Evolutionary conservation across 495 filamentous ascomycete genomes (phyloP).

Genomic region (Trichoderma gamsii): DNA sequence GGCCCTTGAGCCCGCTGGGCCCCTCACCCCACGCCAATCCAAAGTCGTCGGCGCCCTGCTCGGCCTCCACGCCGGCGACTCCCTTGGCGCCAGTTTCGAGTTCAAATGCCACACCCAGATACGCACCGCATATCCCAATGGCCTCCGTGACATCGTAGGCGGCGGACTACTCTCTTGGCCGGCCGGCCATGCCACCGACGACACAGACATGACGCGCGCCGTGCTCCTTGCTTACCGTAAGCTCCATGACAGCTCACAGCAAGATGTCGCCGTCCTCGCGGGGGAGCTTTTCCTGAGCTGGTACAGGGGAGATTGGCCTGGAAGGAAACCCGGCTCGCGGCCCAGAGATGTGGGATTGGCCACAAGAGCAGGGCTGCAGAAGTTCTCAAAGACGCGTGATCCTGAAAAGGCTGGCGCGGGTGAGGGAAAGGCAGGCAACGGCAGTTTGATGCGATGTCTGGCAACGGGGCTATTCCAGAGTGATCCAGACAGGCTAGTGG

Average conservation of each 20-base stretch:
- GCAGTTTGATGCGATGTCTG: conserved; percentile 15
- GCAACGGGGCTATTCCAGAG: conserved; percentile 12
- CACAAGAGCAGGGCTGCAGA: conserved; percentile 5
- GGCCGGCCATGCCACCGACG: conserved; percentile 20
- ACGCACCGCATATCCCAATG: conserved; percentile 17
- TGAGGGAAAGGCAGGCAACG: conserved; percentile 15
- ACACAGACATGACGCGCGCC: conserved; percentile 17
- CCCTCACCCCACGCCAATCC: neutral
- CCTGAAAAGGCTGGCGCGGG: neutral
- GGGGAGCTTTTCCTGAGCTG: conserved; percentile 7
- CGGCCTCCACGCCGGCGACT: conserved; percentile 31
- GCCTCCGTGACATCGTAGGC: conserved; percentile 25
- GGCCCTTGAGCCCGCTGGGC: neutral
- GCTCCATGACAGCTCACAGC: neutral
- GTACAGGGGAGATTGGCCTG: conserved; percentile 15
- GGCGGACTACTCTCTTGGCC: conserved; percentile 28
- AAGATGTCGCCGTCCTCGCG: neutral
- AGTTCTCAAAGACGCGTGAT: conserved; percentile 6
- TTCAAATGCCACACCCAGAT: conserved; percentile 26
- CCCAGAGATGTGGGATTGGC: conserved; percentile 13
- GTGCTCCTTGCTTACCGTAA: conserved; percentile 23
- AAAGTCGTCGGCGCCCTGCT: conserved; percentile 28
- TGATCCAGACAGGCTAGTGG: neutral
- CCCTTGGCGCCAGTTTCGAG: conserved; percentile 29
- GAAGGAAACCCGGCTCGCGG: conserved; percentile 8